Base-by-base conservation (phyloP, 1,139 yeast species). In the Suhomyces atakaporum region DNA sequence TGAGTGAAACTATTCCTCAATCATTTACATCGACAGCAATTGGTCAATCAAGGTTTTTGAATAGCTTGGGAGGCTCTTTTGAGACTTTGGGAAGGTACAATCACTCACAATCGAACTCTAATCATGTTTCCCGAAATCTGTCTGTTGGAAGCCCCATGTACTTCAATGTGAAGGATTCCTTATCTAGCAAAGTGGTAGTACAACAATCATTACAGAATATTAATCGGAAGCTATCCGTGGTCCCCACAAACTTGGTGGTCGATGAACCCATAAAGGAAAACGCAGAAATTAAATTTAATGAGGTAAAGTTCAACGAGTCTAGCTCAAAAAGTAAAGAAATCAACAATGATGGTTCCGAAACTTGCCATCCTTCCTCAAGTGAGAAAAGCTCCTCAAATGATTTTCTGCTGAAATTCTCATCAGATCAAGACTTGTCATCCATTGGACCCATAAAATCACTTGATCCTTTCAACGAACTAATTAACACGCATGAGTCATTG, bases 401-500 rank as follows among this genome's bases (percentile, higher is more conserved):
- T 5, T 6, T 18, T 6, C 20, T 11, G 16, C 16, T 7, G 10
- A 25, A 13, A 6, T 25, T 11, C 19, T 31, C 19, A 23, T 16
- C 15, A 12, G 30, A 10, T 12, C 16, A 22, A 11, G 24, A 15
- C 6, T 15, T 11, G 5, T 18, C 20, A 8, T 18, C 36, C 13
- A 25, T 27, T 7, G 35, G 24, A n/a, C n/a, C n/a, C n/a, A n/a
- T n/a, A n/a, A n/a, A n/a, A n/a, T n/a, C n/a, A n/a, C n/a, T n/a
- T n/a, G 63, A 57, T 20, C 55, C 58, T 5, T 33, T 62, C 6
- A 35, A 44, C 2, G 68, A 63, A 8, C 46, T 69, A 16, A 59
- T 65, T 30, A 29, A 51, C 0, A 56, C 59, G 1, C 76, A 69
- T 44, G 74, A 69, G 35, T 56, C 58, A 35, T 50, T 69, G 9